These are phyloP conservation scores for Asclepias syriaca DNA, from an alignment of 257 asterid species.

Conservation along the genomic window DNA sequence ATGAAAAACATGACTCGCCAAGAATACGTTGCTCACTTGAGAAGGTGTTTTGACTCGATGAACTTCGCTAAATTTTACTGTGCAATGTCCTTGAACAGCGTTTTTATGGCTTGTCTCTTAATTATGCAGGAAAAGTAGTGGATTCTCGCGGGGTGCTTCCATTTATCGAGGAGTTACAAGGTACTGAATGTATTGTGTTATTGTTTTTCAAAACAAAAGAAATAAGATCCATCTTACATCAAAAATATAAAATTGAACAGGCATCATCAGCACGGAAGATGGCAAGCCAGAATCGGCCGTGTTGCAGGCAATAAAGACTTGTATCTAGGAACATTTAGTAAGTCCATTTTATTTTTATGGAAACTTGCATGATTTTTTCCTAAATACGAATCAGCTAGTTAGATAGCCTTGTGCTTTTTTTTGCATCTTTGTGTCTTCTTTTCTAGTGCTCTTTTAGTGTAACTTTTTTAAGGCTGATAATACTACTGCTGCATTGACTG, in stretches of 20 bases:
- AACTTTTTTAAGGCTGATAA: conserved; percentile 23
- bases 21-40: conserved; percentile 77
- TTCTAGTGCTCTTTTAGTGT: conserved; percentile 7
- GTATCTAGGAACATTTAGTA: conserved; percentile 50
- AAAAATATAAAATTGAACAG: conserved; percentile 7
- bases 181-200: neutral
- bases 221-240: too few relatives aligned
- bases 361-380: neutral
- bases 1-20: conserved; percentile 91
- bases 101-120: neutral
- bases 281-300: conserved; percentile 55
- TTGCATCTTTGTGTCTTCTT: conserved; percentile 13
- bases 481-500: conserved; percentile 14
- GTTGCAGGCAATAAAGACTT: conserved; percentile 54
- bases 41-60: conserved; percentile 43
- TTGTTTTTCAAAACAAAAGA: neutral
- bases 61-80: neutral
- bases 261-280: conserved; percentile 57
- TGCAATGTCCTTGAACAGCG: neutral
- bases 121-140: conserved; percentile 37
- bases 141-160: conserved; percentile 46
- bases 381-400: conserved; percentile 4
- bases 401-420: conserved; percentile 2
- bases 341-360: neutral
- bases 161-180: conserved; percentile 50